These are phyloP conservation scores for Luffa aegyptiaca DNA, from an alignment of 306 rosid species.

Conservation along the genomic window DNA sequence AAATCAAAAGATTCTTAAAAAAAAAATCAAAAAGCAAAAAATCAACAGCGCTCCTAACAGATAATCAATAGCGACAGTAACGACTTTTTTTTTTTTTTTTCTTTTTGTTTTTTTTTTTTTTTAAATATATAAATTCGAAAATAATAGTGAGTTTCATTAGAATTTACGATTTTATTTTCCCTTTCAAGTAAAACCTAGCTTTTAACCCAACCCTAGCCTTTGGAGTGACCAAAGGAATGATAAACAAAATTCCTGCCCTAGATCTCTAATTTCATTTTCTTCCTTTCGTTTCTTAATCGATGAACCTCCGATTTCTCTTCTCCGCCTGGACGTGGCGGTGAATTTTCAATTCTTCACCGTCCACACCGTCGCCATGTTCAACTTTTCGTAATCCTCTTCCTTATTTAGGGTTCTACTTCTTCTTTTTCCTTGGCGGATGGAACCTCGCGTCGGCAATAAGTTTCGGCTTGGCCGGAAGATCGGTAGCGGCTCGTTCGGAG, in stretches of 20 bases:
- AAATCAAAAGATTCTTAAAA: background rate
- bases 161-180: background rate
- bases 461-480: conserved; percentile 85
- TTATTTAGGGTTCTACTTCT: conserved; percentile 31
- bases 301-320: background rate
- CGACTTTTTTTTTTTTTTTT: background rate
- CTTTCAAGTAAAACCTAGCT: background rate
- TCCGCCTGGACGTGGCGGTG: background rate
- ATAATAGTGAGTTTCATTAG: background rate
- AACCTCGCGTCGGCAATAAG: conserved; percentile 91
- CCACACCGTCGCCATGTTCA: background rate
- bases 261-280: conserved; percentile 14
- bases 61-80: background rate
- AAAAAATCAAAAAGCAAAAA: background rate
- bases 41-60: background rate
- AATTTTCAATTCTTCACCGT: conserved; percentile 7
- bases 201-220: conserved; percentile 3
- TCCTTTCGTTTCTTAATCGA: background rate
- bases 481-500: conserved; percentile 96
- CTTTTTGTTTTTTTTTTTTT: no score
- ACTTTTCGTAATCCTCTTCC: conserved; percentile 7
- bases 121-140: background rate
- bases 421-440: conserved; percentile 40
- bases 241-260: conserved; percentile 8
- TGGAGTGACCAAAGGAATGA: background rate